A percentile compares a stretch with the other conserved stretches of the same genome.
These are phyloP conservation scores for Flaveria sonorensis DNA, from an alignment of 129 eudicot species.

Conservation along the genomic window DNA sequence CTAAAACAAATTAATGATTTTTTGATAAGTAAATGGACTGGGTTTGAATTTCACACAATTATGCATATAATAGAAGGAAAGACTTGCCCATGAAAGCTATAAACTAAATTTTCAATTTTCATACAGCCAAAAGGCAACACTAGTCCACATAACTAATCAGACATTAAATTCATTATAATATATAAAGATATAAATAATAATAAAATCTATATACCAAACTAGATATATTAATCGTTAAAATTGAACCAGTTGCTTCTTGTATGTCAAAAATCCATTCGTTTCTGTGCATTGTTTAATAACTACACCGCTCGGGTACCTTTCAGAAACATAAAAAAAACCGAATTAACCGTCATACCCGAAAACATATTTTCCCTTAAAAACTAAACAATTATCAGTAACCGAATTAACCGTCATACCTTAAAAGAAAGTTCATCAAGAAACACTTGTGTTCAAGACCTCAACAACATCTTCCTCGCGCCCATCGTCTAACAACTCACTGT, in stretches of 20 bases:
- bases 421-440: conserved; percentile 28
- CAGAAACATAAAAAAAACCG: background rate
- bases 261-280: conserved; percentile 28
- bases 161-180: background rate
- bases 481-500: conserved; percentile 54
- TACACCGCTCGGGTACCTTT: conserved; percentile 12
- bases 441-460: conserved; percentile 38
- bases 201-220: conserved; percentile 29
- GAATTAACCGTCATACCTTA: conserved; percentile 28
- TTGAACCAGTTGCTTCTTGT: conserved; percentile 10
- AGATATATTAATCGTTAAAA: conserved; percentile 11
- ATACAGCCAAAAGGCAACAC: background rate
- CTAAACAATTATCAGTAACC: background rate
- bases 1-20: too few species aligned
- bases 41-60: too few species aligned
- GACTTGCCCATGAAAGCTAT: too few species aligned
- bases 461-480: conserved; percentile 50
- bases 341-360: background rate
- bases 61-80: too few species aligned
- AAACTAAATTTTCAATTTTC: background rate
- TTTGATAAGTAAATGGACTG: too few species aligned
- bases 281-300: conserved; percentile 22
- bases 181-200: background rate
- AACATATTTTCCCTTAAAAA: background rate
- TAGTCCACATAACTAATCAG: background rate